Evolutionary conservation across 192 early-diverging fungal genomes (phyloP), one percentile per base, ranked within the genome.

Genomic region (Tieghemiomyces parasiticus): DNA sequence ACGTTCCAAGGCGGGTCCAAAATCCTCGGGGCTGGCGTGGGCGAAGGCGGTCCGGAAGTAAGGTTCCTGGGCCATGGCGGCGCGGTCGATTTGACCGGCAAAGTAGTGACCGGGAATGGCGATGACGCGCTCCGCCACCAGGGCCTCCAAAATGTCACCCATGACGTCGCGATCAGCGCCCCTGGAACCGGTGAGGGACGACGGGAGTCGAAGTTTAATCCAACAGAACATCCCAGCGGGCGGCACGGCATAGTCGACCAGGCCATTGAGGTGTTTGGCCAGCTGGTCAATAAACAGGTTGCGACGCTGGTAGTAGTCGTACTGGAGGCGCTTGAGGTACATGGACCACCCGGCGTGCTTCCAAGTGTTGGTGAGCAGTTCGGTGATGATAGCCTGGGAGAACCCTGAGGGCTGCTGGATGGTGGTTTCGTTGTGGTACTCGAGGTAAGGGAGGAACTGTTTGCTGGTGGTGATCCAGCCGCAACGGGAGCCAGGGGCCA

Each of bases 181-280:
- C 14, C 14, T 28, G 25, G 46, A 2, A 19, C 19, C 8, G 19
- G 2, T 62, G 16, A 63, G 35, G 28, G 74, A 61, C 22, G 64
- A 32, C 44, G 62, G 63, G 34, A 78, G 53, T 53, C 79, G 59
- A 16, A 86, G 59, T 0, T 79, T 73, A 60, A 89, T 67, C 94
- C 94, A 97, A 42, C 92, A 66, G 71, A 97, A 97, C 91, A 93
- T 93, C 34, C 91, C 87, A n/a, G 80, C 78, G 16, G 74, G 56
- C 0, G 85, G 86, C 2, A 78, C 71, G 0, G 68, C 62, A 66
- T 80, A 86, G 24, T 79, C 75, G 12, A 81, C 80, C 45, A 71
- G 60, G 6, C 78, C 80, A 28, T 64, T 68, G 59, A 97, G 66
- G 25, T 85, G 77, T 60, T 78, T 72, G 24, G 77, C 60, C n/a